Evolutionary conservation across 1,284 basidiomycete species (phyloP).

Genomic region (Ganoderma leucocontextum): DNA sequence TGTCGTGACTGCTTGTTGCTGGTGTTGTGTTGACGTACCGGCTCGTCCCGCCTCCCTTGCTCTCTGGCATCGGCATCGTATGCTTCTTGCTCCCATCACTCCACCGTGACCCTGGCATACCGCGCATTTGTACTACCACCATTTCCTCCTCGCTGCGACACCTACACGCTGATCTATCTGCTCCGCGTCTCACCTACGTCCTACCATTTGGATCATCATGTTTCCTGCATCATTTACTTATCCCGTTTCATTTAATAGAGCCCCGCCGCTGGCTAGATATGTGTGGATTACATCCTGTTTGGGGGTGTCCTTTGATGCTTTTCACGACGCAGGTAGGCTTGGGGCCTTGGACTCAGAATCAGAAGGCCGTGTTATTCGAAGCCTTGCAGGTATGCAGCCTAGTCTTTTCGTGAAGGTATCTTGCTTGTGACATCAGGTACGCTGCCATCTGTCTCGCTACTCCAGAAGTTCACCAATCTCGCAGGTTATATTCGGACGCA

Average conservation of each 20-base stretch:
- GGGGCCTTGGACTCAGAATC: neutral
- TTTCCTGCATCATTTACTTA: conserved; percentile 11
- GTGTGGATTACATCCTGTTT: neutral
- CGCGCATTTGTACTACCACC: conserved; percentile 30
- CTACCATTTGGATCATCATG: neutral
- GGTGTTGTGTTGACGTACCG: neutral
- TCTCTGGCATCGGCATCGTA: conserved; percentile 4
- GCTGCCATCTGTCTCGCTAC: neutral
- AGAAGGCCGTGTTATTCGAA: too few relatives aligned
- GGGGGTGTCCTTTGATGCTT: neutral
- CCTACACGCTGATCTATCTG: conserved; percentile 10
- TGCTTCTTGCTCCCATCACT: neutral
- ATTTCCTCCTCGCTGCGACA: conserved; percentile 25
- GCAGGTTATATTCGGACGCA: neutral
- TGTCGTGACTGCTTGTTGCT: neutral
- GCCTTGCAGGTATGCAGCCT: too few relatives aligned
- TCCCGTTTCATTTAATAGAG: conserved; percentile 13
- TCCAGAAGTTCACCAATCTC: neutral
- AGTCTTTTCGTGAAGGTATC: neutral
- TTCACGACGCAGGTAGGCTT: neutral
- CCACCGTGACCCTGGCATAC: conserved; percentile 5
- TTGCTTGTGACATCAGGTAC: neutral
- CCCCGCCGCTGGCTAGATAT: neutral
- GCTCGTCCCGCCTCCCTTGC: neutral
- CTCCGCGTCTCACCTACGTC: neutral